A percentile compares a stretch with the other conserved stretches of the same genome.
phyloP scores from a whole-genome alignment of 805 yeast genomes.

The Torulaspora quercuum region DNA sequence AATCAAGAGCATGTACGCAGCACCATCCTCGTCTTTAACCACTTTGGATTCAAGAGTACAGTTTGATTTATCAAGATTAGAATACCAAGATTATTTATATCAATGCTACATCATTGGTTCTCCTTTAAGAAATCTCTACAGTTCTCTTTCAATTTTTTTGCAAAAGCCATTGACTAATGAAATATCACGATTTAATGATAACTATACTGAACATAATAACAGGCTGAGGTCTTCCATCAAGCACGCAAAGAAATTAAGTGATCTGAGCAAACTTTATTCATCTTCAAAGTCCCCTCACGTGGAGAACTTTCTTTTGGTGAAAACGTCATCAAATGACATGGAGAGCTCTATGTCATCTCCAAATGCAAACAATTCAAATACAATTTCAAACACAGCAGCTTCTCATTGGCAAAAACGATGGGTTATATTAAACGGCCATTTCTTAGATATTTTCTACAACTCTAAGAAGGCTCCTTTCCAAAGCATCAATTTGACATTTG shows the following conservation, averaged over 20 bases:
- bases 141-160: constrained; percentile 4
- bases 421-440: constrained; percentile 71
- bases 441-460: constrained; percentile 66
- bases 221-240: constrained; percentile 6
- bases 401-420: constrained; percentile 84
- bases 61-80: constrained; percentile 19
- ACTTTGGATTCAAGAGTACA: constrained; percentile 10
- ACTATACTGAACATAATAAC: constrained; percentile 2
- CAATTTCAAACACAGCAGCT: neutral
- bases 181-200: constrained; percentile 4
- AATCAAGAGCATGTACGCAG: constrained; percentile 14
- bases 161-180: neutral
- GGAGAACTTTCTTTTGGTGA: constrained; percentile 1
- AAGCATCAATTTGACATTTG: constrained; percentile 57
- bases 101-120: constrained; percentile 12
- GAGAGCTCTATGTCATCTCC: too few species aligned
- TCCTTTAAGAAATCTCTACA: constrained; percentile 9
- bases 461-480: constrained; percentile 52
- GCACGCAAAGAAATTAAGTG: constrained; percentile 4
- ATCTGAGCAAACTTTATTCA: constrained; percentile 5
- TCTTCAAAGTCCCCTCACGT: constrained; percentile 1
- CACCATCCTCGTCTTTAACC: constrained; percentile 8
- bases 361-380: neutral
- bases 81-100: constrained; percentile 14
- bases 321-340: neutral